A percentile compares a stretch with the other conserved stretches of the same genome.
Evolutionary conservation across 1,284 basidiomycete species (phyloP).

Genomic region (Papiliotrema flavescens): DNA sequence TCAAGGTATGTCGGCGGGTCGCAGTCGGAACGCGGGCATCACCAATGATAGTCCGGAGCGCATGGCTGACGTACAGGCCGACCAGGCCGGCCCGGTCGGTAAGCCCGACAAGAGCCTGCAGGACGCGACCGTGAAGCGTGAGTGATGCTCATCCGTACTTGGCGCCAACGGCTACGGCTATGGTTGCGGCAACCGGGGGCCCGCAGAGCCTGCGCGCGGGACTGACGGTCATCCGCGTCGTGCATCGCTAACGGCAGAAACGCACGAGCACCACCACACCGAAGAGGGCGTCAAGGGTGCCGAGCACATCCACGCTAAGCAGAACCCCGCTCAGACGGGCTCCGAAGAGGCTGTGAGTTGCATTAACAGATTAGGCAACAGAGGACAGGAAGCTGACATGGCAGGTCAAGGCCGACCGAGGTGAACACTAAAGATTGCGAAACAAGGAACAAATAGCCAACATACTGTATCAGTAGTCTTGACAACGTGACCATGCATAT

Average conservation of each 20-base stretch:
- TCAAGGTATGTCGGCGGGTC: slow-evolving; percentile 27
- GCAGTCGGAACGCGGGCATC: neutral
- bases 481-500: neutral
- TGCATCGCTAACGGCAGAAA: slow-evolving; percentile 18
- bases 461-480: neutral
- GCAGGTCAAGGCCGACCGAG: slow-evolving; percentile 27
- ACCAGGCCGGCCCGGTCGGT: slow-evolving; percentile 27
- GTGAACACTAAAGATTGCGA: slow-evolving; percentile 7
- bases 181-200: too few relatives aligned
- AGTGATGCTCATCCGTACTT: slow-evolving; percentile 7
- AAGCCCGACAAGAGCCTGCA: slow-evolving; percentile 37
- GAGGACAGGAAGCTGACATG: neutral
- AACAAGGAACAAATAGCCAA: neutral
- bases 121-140: slow-evolving; percentile 35
- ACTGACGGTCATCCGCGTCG: neutral
- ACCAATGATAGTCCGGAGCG: too few relatives aligned
- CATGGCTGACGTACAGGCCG: slow-evolving; percentile 20
- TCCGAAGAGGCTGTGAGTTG: slow-evolving; percentile 26
- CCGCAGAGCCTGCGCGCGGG: too few relatives aligned
- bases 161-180: too few relatives aligned
- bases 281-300: slow-evolving; percentile 12
- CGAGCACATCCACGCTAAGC: slow-evolving; percentile 12
- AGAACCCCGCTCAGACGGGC: slow-evolving; percentile 7
- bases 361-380: neutral
- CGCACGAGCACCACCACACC: slow-evolving; percentile 30